These are phyloP conservation scores for Paracoccidioides lutzii DNA, from an alignment of 2,329 filamentous ascomycete species.

Conservation along the genomic window DNA sequence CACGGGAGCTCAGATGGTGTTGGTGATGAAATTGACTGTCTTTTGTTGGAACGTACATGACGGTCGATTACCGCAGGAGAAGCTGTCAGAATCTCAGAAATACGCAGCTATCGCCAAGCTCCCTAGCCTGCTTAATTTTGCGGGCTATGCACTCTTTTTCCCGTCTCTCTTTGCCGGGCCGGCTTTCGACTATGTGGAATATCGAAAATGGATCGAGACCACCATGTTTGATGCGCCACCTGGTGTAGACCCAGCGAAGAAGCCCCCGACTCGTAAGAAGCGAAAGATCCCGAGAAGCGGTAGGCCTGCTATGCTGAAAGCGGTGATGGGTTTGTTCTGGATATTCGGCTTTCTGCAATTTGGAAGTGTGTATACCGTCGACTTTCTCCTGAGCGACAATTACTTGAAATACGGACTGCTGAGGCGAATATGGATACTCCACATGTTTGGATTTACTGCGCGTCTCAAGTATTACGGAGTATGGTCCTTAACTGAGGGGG, in stretches of 20 bases:
- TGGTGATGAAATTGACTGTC: slow-evolving; percentile 92
- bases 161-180: slow-evolving; percentile 80
- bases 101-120: slow-evolving; percentile 64
- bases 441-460: slow-evolving; percentile 70
- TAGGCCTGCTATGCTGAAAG: slow-evolving; percentile 69
- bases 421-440: slow-evolving; percentile 62
- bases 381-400: slow-evolving; percentile 50
- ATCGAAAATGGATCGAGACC: slow-evolving; percentile 81
- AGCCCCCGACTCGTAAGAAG: slow-evolving; percentile 74
- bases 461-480: slow-evolving; percentile 94
- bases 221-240: slow-evolving; percentile 83
- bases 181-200: slow-evolving; percentile 89
- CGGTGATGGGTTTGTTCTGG: slow-evolving; percentile 60
- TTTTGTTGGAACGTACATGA: slow-evolving; percentile 99
- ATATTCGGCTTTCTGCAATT: slow-evolving; percentile 66
- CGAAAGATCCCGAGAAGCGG: slow-evolving; percentile 85
- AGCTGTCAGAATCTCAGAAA: slow-evolving; percentile 78
- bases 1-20: slow-evolving; percentile 90
- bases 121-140: slow-evolving; percentile 65
- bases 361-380: slow-evolving; percentile 51
- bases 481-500: slow-evolving; percentile 84
- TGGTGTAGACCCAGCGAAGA: slow-evolving; percentile 70
- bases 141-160: slow-evolving; percentile 91
- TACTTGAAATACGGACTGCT: slow-evolving; percentile 58
- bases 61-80: slow-evolving; percentile 62